Evolutionary conservation across 208 protist genomes (phyloP).

Genomic region (Trichomonas tenax): DNA sequence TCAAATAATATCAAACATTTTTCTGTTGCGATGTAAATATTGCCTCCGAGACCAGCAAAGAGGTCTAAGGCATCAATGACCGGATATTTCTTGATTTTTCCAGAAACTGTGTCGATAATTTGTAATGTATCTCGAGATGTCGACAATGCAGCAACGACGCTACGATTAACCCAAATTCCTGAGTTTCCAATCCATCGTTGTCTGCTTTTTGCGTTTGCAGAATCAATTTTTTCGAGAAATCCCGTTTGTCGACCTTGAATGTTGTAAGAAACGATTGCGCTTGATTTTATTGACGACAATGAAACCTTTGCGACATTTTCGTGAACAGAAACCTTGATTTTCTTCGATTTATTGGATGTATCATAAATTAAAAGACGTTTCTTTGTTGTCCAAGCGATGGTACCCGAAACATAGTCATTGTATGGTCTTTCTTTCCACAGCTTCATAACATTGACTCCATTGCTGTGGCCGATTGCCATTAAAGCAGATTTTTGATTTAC

Average conservation of each 20-base stretch:
- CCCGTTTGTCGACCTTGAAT: neutral
- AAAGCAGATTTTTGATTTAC: conserved; percentile 71
- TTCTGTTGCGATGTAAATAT: neutral
- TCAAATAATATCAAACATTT: neutral
- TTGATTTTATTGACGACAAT: neutral
- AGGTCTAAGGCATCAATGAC: neutral
- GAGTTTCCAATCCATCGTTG: neutral
- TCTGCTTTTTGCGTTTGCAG: conserved; percentile 35
- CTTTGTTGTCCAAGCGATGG: neutral
- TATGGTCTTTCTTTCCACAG: conserved; percentile 80
- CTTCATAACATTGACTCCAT: conserved; percentile 90
- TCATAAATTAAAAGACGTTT: conserved; percentile 4
- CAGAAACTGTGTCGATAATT: neutral
- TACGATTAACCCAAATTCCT: neutral
- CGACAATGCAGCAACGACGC: neutral
- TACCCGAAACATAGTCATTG: conserved; percentile 26
- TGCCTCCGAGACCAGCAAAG: neutral
- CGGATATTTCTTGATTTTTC: neutral
- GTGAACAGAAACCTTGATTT: neutral
- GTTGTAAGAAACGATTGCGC: neutral
- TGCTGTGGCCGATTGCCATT: conserved; percentile 83
- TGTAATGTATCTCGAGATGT: neutral
- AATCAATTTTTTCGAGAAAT: neutral
- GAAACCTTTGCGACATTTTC: neutral
- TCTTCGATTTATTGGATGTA: neutral